phyloP scores from a whole-genome alignment of 139 green algal genomes.

The Chlamydomonas applanata region DNA sequence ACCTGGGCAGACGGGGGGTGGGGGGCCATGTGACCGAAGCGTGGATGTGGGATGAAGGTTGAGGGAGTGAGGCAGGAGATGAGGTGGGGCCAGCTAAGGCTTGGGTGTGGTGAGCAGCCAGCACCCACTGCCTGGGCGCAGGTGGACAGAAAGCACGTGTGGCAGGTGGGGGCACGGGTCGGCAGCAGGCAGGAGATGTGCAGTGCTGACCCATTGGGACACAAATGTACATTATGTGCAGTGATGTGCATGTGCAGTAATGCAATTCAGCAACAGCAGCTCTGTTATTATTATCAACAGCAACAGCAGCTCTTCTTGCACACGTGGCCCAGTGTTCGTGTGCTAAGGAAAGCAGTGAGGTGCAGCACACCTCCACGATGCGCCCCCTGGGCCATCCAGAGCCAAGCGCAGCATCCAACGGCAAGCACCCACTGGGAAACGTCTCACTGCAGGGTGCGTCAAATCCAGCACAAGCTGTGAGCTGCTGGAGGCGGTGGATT shows the following conservation, averaged over 20 bases:
- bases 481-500: too few relatives aligned
- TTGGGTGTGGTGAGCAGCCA: too few relatives aligned
- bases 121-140: too few relatives aligned
- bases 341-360: background rate
- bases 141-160: too few relatives aligned
- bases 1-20: conserved; percentile 52
- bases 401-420: conserved; percentile 81
- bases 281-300: background rate
- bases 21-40: background rate
- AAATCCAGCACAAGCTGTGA: background rate
- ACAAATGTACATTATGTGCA: too few relatives aligned
- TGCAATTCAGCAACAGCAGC: background rate
- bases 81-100: too few relatives aligned
- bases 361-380: conserved; percentile 78
- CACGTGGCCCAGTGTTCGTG: too few relatives aligned
- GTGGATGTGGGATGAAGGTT: background rate
- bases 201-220: too few relatives aligned
- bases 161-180: background rate
- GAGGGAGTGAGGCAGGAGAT: background rate
- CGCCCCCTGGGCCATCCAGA: conserved; percentile 82
- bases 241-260: background rate
- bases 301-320: too few relatives aligned
- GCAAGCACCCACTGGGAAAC: conserved; percentile 76
- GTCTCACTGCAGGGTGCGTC: conserved; percentile 52
- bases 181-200: background rate